Evolutionary conservation across 768 basidiomycete species (phyloP).

Genomic region (Tulasnella sp.): DNA sequence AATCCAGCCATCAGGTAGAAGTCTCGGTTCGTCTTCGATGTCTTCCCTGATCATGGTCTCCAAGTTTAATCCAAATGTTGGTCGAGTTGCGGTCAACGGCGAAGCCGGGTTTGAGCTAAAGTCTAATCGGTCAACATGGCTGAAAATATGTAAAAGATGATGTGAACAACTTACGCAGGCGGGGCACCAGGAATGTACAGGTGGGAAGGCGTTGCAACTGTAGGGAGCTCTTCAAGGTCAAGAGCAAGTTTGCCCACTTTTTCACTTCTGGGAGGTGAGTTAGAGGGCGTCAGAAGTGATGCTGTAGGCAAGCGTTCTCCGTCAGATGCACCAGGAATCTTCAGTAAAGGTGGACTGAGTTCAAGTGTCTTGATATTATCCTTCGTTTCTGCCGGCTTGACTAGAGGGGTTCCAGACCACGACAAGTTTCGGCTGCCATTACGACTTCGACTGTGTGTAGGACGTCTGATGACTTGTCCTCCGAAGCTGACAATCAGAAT

Average conservation of each 20-base stretch:
- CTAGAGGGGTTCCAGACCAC: neutral
- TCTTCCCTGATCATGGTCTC: constrained; percentile 3
- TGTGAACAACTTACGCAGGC: constrained; percentile 27
- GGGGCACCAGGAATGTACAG: constrained; percentile 48
- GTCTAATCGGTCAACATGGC: neutral
- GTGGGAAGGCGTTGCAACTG: constrained; percentile 40
- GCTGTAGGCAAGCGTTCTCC: neutral
- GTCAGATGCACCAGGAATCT: neutral
- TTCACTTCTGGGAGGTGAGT: constrained; percentile 4
- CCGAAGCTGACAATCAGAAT: constrained; percentile 72
- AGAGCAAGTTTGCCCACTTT: neutral
- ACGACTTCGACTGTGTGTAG: constrained; percentile 17
- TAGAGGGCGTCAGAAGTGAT: neutral
- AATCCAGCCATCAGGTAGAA: constrained; percentile 65
- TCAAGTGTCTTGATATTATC: neutral
- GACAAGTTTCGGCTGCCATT: constrained; percentile 19
- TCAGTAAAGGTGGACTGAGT: neutral
- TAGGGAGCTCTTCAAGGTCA: constrained; percentile 4
- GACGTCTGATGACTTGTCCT: constrained; percentile 45
- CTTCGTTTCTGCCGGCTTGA: neutral
- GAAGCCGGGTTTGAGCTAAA: constrained; percentile 15
- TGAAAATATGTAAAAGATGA: neutral
- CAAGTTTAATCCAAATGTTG: neutral
- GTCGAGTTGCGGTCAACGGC: neutral
- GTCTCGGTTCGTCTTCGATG: constrained; percentile 21